Conservation (phyloP, 495 filamentous ascomycete species). For the Hyaloscypha hepaticicola region DNA sequence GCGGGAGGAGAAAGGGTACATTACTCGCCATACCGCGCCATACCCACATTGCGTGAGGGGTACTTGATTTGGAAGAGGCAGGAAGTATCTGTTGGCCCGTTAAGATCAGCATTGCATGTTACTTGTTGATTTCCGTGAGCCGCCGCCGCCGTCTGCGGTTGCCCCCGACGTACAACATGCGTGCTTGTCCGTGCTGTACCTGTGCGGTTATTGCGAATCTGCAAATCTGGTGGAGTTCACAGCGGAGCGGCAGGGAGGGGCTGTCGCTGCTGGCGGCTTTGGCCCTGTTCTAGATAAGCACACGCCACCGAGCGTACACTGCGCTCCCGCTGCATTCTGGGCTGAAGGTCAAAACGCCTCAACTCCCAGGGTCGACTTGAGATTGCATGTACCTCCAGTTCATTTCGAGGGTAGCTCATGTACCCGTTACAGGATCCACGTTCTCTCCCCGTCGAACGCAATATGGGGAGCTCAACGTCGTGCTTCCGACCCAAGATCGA, state of each 20-base stretch:
- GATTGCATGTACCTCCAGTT: background rate
- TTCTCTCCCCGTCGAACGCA: conserved; percentile 15
- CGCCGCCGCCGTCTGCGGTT: too few species aligned
- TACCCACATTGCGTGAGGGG: too few species aligned
- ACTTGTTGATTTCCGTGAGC: background rate
- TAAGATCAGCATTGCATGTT: background rate
- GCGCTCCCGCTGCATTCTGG: conserved; percentile 8
- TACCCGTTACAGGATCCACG: conserved; percentile 22
- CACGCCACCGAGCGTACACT: conserved; percentile 21
- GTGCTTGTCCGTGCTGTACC: background rate
- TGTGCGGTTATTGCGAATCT: background rate
- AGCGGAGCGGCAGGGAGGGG: background rate
- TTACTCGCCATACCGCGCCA: background rate
- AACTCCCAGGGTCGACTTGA: background rate
- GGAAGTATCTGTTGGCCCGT: background rate
- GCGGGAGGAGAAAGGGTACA: background rate
- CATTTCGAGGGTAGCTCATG: conserved; percentile 16
- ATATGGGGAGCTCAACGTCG: conserved; percentile 22
- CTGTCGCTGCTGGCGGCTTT: background rate
- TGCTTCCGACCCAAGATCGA: conserved; percentile 28
- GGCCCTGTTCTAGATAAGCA: conserved; percentile 22
- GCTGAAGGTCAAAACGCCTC: background rate
- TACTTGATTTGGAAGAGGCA: background rate
- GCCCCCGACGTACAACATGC: background rate
- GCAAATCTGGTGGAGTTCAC: background rate